These are phyloP conservation scores for Leptographium radiaticola DNA, from an alignment of 2,329 filamentous ascomycete species.

Conservation along the genomic window DNA sequence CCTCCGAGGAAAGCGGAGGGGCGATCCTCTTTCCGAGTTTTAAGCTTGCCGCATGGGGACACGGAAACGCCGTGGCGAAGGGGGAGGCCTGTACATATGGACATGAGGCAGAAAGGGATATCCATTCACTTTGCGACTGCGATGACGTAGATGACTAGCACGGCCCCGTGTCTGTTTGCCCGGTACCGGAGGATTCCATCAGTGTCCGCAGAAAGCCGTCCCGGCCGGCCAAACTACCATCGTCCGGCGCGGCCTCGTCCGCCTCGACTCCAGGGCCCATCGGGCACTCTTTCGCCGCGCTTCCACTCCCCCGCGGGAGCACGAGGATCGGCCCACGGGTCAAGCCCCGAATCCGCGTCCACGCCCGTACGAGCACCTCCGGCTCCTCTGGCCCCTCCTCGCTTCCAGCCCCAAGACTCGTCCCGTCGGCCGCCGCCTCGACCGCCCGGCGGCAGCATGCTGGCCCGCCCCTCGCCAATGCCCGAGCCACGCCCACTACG, in stretches of 20 bases:
- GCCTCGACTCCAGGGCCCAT: slow-evolving; percentile 33
- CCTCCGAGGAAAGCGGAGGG: slow-evolving; percentile 74
- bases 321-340: slow-evolving; percentile 1
- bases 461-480: slow-evolving; percentile 20
- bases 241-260: slow-evolving; percentile 14
- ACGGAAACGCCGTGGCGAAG: not conserved
- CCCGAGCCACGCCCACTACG: slow-evolving; percentile 29
- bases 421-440: not conserved
- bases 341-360: not conserved
- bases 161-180: not conserved
- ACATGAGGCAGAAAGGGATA: not conserved
- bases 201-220: not conserved
- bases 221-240: not conserved
- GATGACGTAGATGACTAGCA: not conserved
- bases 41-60: slow-evolving; percentile 25
- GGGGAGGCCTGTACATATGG: slow-evolving; percentile 27
- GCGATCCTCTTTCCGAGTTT: slow-evolving; percentile 72
- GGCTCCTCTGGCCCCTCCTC: not conserved
- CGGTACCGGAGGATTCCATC: no score
- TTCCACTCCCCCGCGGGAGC: slow-evolving; percentile 51
- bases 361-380: not conserved
- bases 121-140: not conserved
- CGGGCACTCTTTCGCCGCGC: slow-evolving; percentile 49
- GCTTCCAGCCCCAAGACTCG: not conserved
- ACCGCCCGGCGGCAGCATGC: slow-evolving; percentile 3